phyloP scores from a whole-genome alignment of 306 rosid genomes.

The Macrotyloma uniflorum region DNA sequence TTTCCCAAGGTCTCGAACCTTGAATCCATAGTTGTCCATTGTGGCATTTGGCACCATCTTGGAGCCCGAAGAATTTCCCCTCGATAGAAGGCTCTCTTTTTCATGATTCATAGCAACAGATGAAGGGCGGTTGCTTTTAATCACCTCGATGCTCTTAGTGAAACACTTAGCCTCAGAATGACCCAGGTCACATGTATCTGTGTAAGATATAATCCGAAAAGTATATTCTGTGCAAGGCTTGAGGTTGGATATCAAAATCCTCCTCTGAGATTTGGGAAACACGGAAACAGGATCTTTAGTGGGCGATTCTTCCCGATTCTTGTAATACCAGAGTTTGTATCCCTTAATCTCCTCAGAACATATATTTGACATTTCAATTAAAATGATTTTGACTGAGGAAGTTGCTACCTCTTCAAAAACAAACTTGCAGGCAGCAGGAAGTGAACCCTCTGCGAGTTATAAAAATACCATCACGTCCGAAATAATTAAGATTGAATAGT shows the following conservation, averaged over 20 bases:
- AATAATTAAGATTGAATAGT: conserved; percentile 31
- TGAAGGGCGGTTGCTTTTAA: conserved; percentile 47
- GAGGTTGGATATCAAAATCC: conserved; percentile 85
- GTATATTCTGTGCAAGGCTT: conserved; percentile 92
- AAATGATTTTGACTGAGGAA: conserved; percentile 72
- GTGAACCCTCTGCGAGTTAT: conserved; percentile 74
- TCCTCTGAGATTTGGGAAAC: conserved; percentile 82
- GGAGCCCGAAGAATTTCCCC: conserved; percentile 52
- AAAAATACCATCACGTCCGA: conserved; percentile 32
- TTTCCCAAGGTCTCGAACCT: conserved; percentile 94
- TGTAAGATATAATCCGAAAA: conserved; percentile 75
- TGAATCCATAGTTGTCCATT: conserved; percentile 61
- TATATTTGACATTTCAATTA: conserved; percentile 68
- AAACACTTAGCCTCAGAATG: conserved; percentile 94
- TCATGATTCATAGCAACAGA: conserved; percentile 45
- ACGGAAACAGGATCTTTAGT: conserved; percentile 78
- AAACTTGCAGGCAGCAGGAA: conserved; percentile 99
- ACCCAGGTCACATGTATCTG: conserved; percentile 79
- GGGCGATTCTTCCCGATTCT: conserved; percentile 63
- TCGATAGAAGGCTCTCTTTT: conserved; percentile 46
- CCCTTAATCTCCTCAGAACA: conserved; percentile 64
- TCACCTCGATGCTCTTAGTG: conserved; percentile 78
- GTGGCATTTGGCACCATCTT: conserved; percentile 52
- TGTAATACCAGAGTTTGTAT: conserved; percentile 94
- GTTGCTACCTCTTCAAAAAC: conserved; percentile 83